Evolutionary conservation across 2,329 filamentous ascomycete species (phyloP).

Genomic region (Clathrospora elynae): DNA sequence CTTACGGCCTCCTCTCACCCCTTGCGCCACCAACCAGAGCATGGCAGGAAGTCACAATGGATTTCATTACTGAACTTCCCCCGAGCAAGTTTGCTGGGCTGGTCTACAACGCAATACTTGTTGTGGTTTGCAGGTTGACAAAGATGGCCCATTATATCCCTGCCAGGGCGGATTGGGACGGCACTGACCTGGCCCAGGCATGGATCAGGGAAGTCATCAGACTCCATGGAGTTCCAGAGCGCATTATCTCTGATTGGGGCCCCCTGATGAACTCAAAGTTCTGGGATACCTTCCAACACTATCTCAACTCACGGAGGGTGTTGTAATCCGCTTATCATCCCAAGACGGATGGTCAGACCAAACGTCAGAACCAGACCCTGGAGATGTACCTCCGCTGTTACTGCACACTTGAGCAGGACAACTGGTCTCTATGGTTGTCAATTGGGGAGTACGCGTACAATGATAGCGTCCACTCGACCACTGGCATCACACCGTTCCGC

Average conservation of each 20-base stretch:
- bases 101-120: too few species aligned
- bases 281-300: neutral
- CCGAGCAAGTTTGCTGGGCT: neutral
- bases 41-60: neutral
- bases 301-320: neutral
- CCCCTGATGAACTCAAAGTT: neutral
- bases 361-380: conserved; percentile 1
- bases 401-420: neutral
- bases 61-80: neutral
- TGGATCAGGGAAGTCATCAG: neutral
- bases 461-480: neutral
- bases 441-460: neutral
- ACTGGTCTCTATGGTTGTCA: neutral
- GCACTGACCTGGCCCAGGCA: neutral
- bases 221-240: neutral
- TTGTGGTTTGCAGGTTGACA: neutral
- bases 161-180: neutral
- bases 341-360: neutral
- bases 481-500: neutral
- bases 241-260: neutral
- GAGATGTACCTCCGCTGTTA: neutral
- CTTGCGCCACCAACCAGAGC: neutral
- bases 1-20: neutral
- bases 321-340: neutral
- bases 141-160: conserved; percentile 1